Conservation (phyloP, 257 asterid genomes). For the Solanum chmielewskii region DNA sequence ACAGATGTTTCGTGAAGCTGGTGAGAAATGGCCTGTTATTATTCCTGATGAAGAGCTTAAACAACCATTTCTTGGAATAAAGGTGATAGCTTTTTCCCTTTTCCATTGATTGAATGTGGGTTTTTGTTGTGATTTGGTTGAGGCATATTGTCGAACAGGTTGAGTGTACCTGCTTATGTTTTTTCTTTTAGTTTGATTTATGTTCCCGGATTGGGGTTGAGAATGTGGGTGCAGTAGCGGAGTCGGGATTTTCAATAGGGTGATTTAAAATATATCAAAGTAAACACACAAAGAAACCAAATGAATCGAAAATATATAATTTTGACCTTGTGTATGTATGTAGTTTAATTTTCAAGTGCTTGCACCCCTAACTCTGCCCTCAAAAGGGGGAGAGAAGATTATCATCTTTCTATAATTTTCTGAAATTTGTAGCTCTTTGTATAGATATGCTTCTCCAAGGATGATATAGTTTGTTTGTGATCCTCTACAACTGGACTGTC, state of each 20-base stretch:
- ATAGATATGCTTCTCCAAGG: background rate
- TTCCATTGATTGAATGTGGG: background rate
- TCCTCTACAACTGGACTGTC: background rate
- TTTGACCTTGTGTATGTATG: background rate
- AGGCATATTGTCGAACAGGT: slow-evolving; percentile 33
- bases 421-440: background rate
- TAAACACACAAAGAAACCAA: background rate
- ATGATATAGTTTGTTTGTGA: background rate
- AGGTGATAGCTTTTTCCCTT: slow-evolving; percentile 22
- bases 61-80: slow-evolving; percentile 52
- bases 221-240: background rate
- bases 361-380: background rate
- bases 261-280: background rate
- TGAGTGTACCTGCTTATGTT: background rate
- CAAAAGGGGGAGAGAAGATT: background rate
- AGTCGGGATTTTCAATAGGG: background rate
- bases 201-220: background rate
- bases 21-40: slow-evolving; percentile 89
- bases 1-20: slow-evolving; percentile 88
- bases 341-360: background rate
- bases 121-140: background rate
- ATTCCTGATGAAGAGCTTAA: slow-evolving; percentile 66
- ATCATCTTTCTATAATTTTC: background rate
- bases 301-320: background rate
- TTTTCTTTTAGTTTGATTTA: background rate